Percentiles rank a stretch among this genome's conserved stretches.
Conservation (phyloP, 2,329 filamentous ascomycete species). For the Hymenoscyphus fraxineus region DNA sequence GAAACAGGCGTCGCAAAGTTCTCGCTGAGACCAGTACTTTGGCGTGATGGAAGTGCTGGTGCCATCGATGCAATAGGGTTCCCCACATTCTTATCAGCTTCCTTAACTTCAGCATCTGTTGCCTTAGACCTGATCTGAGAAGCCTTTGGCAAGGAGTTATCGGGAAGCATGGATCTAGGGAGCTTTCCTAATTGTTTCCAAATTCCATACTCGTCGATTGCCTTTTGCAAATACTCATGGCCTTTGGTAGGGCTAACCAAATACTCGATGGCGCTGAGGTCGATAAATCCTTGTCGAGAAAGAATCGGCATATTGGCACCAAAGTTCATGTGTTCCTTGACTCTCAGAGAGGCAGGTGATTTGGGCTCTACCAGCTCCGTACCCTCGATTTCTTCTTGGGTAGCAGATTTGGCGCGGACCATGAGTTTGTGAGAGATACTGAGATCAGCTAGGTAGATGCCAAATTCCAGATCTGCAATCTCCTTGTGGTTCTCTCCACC, state of each 20-base stretch:
- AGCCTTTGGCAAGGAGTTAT: slow-evolving; percentile 8
- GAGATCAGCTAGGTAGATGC: slow-evolving; percentile 22
- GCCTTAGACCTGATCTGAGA: slow-evolving; percentile 1
- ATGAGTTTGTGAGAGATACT: slow-evolving; percentile 23
- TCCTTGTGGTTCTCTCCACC: slow-evolving; percentile 20
- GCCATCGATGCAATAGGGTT: not conserved
- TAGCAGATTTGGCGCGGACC: slow-evolving; percentile 9
- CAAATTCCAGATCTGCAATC: slow-evolving; percentile 26
- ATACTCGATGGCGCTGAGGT: slow-evolving; percentile 32
- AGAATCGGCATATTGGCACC: slow-evolving; percentile 42
- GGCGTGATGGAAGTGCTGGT: not conserved
- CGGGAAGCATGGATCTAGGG: slow-evolving; percentile 23
- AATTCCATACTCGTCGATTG: slow-evolving; percentile 20
- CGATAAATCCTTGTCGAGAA: slow-evolving; percentile 60
- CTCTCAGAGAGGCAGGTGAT: slow-evolving; percentile 15
- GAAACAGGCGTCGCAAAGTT: not conserved
- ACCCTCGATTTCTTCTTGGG: not conserved
- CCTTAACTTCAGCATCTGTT: not conserved
- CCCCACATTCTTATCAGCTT: not conserved
- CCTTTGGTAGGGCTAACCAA: slow-evolving; percentile 21
- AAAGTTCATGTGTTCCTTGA: slow-evolving; percentile 20
- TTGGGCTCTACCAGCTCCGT: not conserved
- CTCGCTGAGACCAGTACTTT: not conserved
- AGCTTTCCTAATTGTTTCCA: slow-evolving; percentile 25
- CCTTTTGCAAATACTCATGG: slow-evolving; percentile 16